phyloP scores from a whole-genome alignment of 1,139 yeast species.

The Kluyveromyces sp. region DNA sequence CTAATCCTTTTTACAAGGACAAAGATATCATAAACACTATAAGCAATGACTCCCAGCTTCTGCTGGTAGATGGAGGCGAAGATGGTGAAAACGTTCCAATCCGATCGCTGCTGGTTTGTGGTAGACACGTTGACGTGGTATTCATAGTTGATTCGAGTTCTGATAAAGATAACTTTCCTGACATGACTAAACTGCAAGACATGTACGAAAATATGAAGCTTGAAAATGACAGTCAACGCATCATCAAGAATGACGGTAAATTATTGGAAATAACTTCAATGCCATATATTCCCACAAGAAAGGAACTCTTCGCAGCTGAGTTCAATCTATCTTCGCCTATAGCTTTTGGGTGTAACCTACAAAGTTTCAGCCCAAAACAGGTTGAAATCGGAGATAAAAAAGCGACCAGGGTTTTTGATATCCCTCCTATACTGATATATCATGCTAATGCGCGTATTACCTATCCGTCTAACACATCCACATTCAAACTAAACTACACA shows the following conservation, averaged over 20 bases:
- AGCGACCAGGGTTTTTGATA: slow-evolving; percentile 15
- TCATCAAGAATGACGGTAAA: slow-evolving; percentile 15
- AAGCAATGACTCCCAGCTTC: slow-evolving; percentile 28
- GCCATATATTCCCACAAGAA: slow-evolving; percentile 28
- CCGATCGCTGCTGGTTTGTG: slow-evolving; percentile 49
- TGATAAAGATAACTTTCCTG: slow-evolving; percentile 54
- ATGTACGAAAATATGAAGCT: slow-evolving; percentile 27
- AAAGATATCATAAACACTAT: slow-evolving; percentile 20
- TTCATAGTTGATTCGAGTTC: slow-evolving; percentile 62
- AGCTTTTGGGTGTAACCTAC: slow-evolving; percentile 51
- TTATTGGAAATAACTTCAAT: slow-evolving; percentile 15
- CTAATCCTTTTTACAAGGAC: slow-evolving; percentile 63
- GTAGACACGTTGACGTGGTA: slow-evolving; percentile 48
- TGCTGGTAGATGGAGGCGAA: slow-evolving; percentile 63
- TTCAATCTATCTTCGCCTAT: slow-evolving; percentile 37
- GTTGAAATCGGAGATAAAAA: slow-evolving; percentile 1
- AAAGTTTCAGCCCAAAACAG: slow-evolving; percentile 19
- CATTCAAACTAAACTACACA: slow-evolving; percentile 49
- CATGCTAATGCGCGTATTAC: slow-evolving; percentile 41
- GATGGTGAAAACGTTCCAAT: slow-evolving; percentile 59
- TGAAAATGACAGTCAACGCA: slow-evolving; percentile 12
- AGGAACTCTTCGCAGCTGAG: slow-evolving; percentile 28
- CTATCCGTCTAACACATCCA: slow-evolving; percentile 48
- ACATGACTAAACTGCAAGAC: slow-evolving; percentile 47
- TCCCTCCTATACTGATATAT: slow-evolving; percentile 53